Conservation (phyloP, 202 grass and related monocot genomes). For the Panicum virgatum region DNA sequence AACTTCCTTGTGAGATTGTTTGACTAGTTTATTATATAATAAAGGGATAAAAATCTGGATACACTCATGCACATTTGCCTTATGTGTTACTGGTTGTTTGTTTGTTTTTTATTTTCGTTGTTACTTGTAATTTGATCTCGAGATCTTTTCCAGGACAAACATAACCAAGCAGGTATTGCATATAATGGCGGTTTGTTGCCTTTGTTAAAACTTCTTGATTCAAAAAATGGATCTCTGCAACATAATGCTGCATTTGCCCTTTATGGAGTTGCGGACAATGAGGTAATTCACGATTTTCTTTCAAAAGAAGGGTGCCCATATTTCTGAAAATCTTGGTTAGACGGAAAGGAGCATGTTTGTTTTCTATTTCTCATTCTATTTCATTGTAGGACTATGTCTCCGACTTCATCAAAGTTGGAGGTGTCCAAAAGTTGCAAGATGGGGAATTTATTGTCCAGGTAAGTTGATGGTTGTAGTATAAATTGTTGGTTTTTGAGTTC, state of each 20-base stretch:
- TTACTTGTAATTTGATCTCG: constrained; percentile 22
- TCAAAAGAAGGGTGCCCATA: constrained; percentile 8
- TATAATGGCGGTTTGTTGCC: constrained; percentile 95
- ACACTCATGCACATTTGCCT: no score
- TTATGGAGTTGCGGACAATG: constrained; percentile 99
- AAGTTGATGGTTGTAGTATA: neutral
- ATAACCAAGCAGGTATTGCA: constrained; percentile 99
- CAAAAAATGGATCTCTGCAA: constrained; percentile 97
- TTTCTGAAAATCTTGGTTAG: neutral
- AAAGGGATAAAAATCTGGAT: neutral
- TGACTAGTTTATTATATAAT: constrained; percentile 8
- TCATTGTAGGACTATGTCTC: constrained; percentile 78
- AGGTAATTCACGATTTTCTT: constrained; percentile 55
- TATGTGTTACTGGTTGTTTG: no score
- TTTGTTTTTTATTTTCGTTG: constrained; percentile 27
- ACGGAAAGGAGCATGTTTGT: neutral
- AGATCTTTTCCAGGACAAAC: constrained; percentile 67
- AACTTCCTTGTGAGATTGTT: constrained; percentile 16
- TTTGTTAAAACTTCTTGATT: constrained; percentile 98
- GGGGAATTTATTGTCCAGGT: constrained; percentile 99
- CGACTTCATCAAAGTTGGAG: constrained; percentile 97
- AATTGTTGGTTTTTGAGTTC: neutral
- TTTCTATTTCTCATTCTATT: constrained; percentile 22
- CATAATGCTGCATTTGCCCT: constrained; percentile 99
- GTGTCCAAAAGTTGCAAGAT: constrained; percentile 96